These are phyloP conservation scores for Cytospora mali DNA, from an alignment of 2,329 filamentous ascomycete species.

Conservation along the genomic window DNA sequence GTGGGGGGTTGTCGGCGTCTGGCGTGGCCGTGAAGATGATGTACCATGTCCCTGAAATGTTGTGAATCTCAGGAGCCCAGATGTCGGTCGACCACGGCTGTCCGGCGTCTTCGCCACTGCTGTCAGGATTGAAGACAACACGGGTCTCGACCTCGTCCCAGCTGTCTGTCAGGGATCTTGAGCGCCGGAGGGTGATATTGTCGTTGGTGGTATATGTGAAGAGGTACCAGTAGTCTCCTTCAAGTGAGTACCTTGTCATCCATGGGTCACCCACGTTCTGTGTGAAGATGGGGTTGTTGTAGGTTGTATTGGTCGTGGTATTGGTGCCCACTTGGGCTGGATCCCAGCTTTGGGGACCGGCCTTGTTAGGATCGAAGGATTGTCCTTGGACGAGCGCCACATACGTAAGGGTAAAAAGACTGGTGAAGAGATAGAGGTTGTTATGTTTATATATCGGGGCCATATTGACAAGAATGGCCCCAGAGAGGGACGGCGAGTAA, in stretches of 20 bases:
- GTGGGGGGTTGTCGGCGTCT: slow-evolving; percentile 39
- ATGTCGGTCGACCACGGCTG: slow-evolving; percentile 41
- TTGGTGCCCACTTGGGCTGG: slow-evolving; percentile 39
- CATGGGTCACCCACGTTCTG: slow-evolving; percentile 44
- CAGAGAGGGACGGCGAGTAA: not conserved
- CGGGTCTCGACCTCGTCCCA: slow-evolving; percentile 44
- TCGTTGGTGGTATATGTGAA: slow-evolving; percentile 44
- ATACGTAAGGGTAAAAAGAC: slow-evolving; percentile 20
- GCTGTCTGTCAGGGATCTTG: slow-evolving; percentile 42
- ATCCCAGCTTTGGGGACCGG: slow-evolving; percentile 36
- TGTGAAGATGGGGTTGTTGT: slow-evolving; percentile 44
- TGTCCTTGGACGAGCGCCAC: slow-evolving; percentile 30
- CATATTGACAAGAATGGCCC: not conserved
- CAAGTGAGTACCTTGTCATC: slow-evolving; percentile 40
- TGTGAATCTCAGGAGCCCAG: slow-evolving; percentile 42
- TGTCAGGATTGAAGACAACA: slow-evolving; percentile 40
- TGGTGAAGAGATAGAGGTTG: not conserved
- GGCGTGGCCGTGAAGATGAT: slow-evolving; percentile 41
- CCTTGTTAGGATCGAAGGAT: slow-evolving; percentile 39
- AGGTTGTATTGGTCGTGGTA: slow-evolving; percentile 42
- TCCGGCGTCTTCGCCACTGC: slow-evolving; percentile 30
- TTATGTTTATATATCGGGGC: not conserved
- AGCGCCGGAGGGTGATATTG: slow-evolving; percentile 44
- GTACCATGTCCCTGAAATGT: slow-evolving; percentile 38
- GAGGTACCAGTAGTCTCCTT: slow-evolving; percentile 42